Evolutionary conservation across 1,284 basidiomycete species (phyloP).

Genomic region (Entoloma clypeatum): DNA sequence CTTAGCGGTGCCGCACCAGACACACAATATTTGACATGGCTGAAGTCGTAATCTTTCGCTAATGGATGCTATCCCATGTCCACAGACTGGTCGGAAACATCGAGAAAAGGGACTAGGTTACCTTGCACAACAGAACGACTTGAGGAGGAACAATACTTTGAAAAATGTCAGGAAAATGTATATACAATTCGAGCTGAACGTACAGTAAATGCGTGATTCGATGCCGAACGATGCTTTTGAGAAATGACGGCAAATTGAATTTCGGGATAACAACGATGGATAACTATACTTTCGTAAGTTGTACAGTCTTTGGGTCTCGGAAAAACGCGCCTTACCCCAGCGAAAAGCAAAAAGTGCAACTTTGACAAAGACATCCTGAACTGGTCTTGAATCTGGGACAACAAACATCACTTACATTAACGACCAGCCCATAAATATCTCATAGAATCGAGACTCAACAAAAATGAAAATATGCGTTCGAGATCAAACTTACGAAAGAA

Average conservation of each 20-base stretch:
- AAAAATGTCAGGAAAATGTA: conserved; percentile 1
- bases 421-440: conserved; percentile 49
- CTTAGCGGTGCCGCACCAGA: conserved; percentile 46
- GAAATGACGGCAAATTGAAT: conserved; percentile 38
- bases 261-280: conserved; percentile 43
- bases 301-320: neutral
- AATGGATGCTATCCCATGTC: conserved; percentile 31
- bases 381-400: neutral
- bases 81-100: conserved; percentile 3
- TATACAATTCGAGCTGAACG: conserved; percentile 11
- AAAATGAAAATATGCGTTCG: neutral
- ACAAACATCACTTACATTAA: conserved; percentile 31
- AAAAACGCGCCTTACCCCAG: conserved; percentile 40
- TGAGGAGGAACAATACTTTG: conserved; percentile 45
- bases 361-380: conserved; percentile 16
- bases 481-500: conserved; percentile 46
- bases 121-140: conserved; percentile 46
- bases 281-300: conserved; percentile 23
- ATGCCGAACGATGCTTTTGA: conserved; percentile 37
- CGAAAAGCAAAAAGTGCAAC: conserved; percentile 42
- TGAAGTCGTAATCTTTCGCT: conserved; percentile 34
- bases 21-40: conserved; percentile 40
- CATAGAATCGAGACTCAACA: conserved; percentile 4
- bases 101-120: conserved; percentile 14
- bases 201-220: conserved; percentile 39